Evolutionary conservation across 2,329 filamentous ascomycete genomes (phyloP).

Genomic region (Aspergillus latus): DNA sequence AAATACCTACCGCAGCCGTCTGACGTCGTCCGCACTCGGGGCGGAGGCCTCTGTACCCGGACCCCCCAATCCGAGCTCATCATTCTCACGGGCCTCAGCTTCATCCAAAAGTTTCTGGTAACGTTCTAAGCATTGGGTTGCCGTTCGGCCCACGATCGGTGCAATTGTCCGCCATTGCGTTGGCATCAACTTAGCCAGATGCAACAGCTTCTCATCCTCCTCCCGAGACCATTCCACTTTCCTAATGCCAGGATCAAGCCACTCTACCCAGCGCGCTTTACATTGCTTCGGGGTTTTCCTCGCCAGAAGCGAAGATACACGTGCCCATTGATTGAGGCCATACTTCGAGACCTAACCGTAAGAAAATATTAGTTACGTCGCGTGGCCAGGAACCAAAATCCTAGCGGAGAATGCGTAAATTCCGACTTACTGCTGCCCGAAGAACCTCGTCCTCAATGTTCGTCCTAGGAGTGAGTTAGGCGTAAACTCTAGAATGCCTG

Average conservation of each 20-base stretch:
- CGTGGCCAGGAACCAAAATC: neutral
- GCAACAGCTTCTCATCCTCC: slow-evolving; percentile 95
- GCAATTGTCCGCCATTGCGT: slow-evolving; percentile 99
- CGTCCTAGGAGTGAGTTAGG: slow-evolving; percentile 46
- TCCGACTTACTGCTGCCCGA: slow-evolving; percentile 68
- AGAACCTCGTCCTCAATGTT: slow-evolving; percentile 90
- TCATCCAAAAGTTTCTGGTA: slow-evolving; percentile 97
- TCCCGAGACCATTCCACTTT: slow-evolving; percentile 99
- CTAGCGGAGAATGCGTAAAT: neutral
- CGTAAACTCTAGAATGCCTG: neutral
- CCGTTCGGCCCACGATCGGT: slow-evolving; percentile 91
- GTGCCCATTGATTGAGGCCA: slow-evolving; percentile 96
- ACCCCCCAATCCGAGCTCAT: slow-evolving; percentile 77
- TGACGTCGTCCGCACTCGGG: slow-evolving; percentile 88
- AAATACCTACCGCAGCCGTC: slow-evolving; percentile 63
- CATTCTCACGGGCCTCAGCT: slow-evolving; percentile 82
- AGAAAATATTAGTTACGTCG: slow-evolving; percentile 9
- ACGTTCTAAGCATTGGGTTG: slow-evolving; percentile 93
- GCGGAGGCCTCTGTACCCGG: slow-evolving; percentile 80
- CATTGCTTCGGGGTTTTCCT: slow-evolving; percentile 99
- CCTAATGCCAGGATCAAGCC: slow-evolving; percentile 95
- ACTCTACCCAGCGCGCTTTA: slow-evolving; percentile 98
- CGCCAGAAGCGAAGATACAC: slow-evolving; percentile 92
- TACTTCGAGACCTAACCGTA: slow-evolving; percentile 70
- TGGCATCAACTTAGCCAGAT: slow-evolving; percentile 96